Base-by-base conservation (phyloP, 768 basidiomycete species). In the Symmetrospora coprosmae region DNA sequence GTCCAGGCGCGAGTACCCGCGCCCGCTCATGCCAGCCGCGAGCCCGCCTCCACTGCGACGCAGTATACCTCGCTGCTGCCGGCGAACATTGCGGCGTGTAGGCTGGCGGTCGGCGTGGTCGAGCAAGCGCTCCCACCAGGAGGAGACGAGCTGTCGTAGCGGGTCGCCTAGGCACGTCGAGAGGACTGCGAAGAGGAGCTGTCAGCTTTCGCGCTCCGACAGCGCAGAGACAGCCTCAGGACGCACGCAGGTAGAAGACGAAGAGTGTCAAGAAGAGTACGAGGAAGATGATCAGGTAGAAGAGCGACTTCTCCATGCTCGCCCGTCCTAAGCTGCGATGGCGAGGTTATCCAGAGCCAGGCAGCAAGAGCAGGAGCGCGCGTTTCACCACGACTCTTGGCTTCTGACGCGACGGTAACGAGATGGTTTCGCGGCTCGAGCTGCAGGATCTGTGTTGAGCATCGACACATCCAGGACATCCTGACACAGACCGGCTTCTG, bases 151-250 rank as follows among this genome's bases (percentile, higher is more conserved):
- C 8, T 23, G 52, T 46, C 52, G 52, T 9, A 55, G 31, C 19
- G 52, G 52, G 17, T 55, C 52, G 38, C 52, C 52, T 33, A 55
- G 19, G 25, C 52, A 55, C 4, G 52, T 55, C 25, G 52, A 55
- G 13, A 55, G 52, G 25, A 31, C 52, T 55, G 34, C 38, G 49
- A 50, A 50, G 31, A 30, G 38, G 49, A 50, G 38, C 4, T 34
- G 30, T 8, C 31, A 50, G 9, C 49, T 21, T 16, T 50, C 49
- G 31, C 33, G 45, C 5, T 13, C 13, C 7, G 37, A 27, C 17
- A 25, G 23, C 21, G 34, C 23, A 39, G 34, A 40, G 14, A 31
- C 9, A 37, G 39, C 13, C 50, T 4, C 7, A 37, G 35, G 28
- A 46, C 43, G 9, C 25, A 46, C 43, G 13, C 11, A 46, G 43